These are phyloP conservation scores for Exophiala bonariae DNA, from an alignment of 2,329 filamentous ascomycete genomes.

Conservation along the genomic window DNA sequence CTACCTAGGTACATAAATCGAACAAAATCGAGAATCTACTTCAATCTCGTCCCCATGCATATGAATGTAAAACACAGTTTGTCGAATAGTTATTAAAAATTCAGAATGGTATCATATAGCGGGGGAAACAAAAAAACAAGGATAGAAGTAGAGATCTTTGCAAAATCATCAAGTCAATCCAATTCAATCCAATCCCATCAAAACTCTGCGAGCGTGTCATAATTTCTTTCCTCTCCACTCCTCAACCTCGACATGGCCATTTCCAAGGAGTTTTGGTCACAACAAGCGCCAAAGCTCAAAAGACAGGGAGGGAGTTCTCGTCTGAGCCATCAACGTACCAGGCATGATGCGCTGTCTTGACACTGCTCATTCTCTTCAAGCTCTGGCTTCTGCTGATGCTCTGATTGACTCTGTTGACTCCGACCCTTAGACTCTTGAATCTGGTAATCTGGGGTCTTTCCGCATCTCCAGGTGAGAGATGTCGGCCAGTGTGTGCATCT, in stretches of 20 bases:
- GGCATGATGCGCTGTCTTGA: constrained; percentile 26
- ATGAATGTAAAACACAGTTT: no score
- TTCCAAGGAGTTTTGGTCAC: no score
- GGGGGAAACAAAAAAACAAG: background rate
- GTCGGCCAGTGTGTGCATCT: constrained; percentile 7
- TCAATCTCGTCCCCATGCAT: no score
- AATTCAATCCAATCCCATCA: no score
- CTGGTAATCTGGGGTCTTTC: constrained; percentile 25
- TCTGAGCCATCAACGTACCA: constrained; percentile 25
- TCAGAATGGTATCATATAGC: constrained; percentile 8
- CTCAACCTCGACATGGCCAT: no score
- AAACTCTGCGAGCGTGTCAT: no score
- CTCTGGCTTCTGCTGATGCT: constrained; percentile 83
- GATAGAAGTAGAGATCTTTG: background rate
- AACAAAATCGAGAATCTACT: no score
- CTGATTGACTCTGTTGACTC: constrained; percentile 23
- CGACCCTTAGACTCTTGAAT: constrained; percentile 28
- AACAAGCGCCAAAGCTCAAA: constrained; percentile 14
- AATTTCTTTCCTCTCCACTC: no score
- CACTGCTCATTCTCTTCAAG: constrained; percentile 80
- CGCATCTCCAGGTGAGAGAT: constrained; percentile 14
- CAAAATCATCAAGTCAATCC: background rate
- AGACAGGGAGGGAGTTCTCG: constrained; percentile 24
- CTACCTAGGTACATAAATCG: no score
- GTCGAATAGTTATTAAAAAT: no score